phyloP scores from a whole-genome alignment of 1,284 basidiomycete genomes.

The Porodaedalea pini region DNA sequence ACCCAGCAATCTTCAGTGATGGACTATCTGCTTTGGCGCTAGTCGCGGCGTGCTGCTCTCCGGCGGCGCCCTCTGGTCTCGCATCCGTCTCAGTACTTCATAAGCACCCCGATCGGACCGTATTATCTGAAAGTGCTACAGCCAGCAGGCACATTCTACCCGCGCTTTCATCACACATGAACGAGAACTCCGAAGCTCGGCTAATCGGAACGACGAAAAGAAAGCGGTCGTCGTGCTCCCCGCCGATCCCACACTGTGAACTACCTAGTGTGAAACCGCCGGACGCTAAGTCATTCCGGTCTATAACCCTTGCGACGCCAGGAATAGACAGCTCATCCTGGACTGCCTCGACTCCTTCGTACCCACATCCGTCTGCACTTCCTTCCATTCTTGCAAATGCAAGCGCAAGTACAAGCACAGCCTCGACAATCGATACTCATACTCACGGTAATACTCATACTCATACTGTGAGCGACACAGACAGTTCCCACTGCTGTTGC shows the following conservation, averaged over 20 bases:
- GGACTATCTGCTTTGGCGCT: slow-evolving; percentile 48
- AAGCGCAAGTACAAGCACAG: background rate
- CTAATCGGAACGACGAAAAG: background rate
- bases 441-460: too few species aligned
- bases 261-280: background rate
- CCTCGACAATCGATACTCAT: slow-evolving; percentile 40
- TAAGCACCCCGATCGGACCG: background rate
- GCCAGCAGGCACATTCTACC: background rate
- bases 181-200: background rate
- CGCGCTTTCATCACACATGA: background rate
- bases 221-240: slow-evolving; percentile 4
- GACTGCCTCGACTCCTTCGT: background rate
- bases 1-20: slow-evolving; percentile 16
- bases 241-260: background rate
- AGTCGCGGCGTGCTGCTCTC: slow-evolving; percentile 45
- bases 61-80: slow-evolving; percentile 14
- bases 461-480: slow-evolving; percentile 30
- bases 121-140: background rate
- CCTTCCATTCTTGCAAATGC: background rate
- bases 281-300: background rate
- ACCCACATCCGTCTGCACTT: background rate
- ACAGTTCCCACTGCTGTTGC: slow-evolving; percentile 66
- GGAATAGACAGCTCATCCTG: background rate
- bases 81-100: slow-evolving; percentile 16
- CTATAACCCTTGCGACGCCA: background rate